These are phyloP conservation scores for Gautieria morchelliformis DNA, from an alignment of 768 basidiomycete species.

Conservation along the genomic window DNA sequence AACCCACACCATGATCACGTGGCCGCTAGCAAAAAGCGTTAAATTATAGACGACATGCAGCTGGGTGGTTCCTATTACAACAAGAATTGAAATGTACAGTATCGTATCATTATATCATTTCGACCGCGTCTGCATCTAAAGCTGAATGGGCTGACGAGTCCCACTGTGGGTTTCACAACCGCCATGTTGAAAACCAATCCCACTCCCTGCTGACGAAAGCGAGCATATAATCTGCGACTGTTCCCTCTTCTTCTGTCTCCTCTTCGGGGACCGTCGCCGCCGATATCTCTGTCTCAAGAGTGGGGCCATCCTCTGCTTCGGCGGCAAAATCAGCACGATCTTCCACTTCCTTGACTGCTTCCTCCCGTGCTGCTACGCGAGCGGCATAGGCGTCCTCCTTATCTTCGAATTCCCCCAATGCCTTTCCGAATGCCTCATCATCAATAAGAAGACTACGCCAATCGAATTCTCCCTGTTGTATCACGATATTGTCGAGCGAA, in stretches of 20 bases:
- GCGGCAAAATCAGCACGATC: slow-evolving; percentile 72
- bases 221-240: slow-evolving; percentile 81
- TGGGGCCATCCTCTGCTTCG: slow-evolving; percentile 27
- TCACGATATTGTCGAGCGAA: slow-evolving; percentile 80
- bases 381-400: slow-evolving; percentile 81
- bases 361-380: slow-evolving; percentile 63
- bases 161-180: slow-evolving; percentile 27
- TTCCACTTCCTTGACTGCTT: slow-evolving; percentile 60
- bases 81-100: no score
- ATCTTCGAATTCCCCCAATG: slow-evolving; percentile 81
- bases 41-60: no score
- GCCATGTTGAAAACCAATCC: slow-evolving; percentile 69
- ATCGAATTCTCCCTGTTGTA: slow-evolving; percentile 90
- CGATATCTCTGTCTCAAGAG: slow-evolving; percentile 8
- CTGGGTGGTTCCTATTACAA: no score
- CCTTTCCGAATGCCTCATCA: slow-evolving; percentile 51
- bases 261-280: slow-evolving; percentile 16
- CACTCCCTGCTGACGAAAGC: slow-evolving; percentile 48
- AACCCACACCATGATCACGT: no score
- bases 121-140: no score
- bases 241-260: slow-evolving; percentile 51
- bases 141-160: no score
- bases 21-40: no score
- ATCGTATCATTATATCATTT: no score
- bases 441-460: slow-evolving; percentile 69